Evolutionary conservation across 257 asterid species (phyloP).

Genomic region (Nicotiana noctiflora): DNA sequence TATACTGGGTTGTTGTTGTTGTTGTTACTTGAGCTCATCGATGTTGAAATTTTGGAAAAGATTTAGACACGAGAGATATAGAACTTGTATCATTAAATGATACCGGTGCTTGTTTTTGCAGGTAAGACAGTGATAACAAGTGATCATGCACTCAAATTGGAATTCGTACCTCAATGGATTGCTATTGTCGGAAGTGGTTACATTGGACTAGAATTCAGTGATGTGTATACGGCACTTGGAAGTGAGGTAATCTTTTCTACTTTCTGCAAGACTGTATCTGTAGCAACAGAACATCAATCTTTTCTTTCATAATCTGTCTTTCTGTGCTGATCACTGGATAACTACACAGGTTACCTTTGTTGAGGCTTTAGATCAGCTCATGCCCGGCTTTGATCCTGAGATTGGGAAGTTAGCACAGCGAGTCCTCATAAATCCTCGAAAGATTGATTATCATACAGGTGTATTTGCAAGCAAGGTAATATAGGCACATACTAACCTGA

Average conservation of each 20-base stretch:
- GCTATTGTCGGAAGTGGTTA: slow-evolving; percentile 98
- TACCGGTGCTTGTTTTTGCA: slow-evolving; percentile 27
- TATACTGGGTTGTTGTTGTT: no score
- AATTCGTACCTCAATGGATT: slow-evolving; percentile 88
- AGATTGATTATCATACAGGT: slow-evolving; percentile 78
- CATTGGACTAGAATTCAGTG: slow-evolving; percentile 96
- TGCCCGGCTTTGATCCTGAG: slow-evolving; percentile 98
- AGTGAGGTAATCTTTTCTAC: slow-evolving; percentile 55
- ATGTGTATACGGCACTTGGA: slow-evolving; percentile 95
- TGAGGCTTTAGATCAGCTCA: slow-evolving; percentile 90
- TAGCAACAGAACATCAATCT: not conserved
- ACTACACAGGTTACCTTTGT: slow-evolving; percentile 73
- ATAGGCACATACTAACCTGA: not conserved
- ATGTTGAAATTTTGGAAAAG: not conserved
- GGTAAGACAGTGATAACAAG: slow-evolving; percentile 95
- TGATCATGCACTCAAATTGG: slow-evolving; percentile 92
- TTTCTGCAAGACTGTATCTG: not conserved
- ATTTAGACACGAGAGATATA: slow-evolving; percentile 1
- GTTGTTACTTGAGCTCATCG: no score
- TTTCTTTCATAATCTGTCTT: slow-evolving; percentile 7
- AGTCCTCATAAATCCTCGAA: slow-evolving; percentile 80
- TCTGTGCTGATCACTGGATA: slow-evolving; percentile 26
- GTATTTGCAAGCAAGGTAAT: slow-evolving; percentile 95
- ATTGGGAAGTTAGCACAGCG: slow-evolving; percentile 89
- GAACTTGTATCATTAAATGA: not conserved